phyloP scores from a whole-genome alignment of 805 yeast species.

The Metschnikowia dekortorum region DNA sequence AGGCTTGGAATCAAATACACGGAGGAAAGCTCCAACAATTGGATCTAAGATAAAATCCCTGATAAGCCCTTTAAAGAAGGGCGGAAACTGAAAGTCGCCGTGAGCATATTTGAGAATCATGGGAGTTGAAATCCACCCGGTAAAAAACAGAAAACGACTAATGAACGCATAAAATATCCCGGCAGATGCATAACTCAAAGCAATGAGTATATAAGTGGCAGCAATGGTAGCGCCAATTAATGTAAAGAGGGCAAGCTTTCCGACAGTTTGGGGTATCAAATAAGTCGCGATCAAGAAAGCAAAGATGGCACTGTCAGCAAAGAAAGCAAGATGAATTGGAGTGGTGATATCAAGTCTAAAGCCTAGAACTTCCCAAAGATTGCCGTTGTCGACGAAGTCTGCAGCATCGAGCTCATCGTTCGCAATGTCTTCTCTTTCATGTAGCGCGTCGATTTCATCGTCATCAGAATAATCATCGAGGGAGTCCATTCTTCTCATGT shows the following conservation, averaged over 20 bases:
- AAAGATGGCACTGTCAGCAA: constrained; percentile 30
- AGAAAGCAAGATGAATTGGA: constrained; percentile 30
- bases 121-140: not conserved
- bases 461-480: constrained; percentile 6
- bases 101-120: not conserved
- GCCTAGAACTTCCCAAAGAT: constrained; percentile 35
- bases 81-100: not conserved
- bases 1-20: not conserved
- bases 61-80: not conserved
- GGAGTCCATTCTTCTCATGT: not conserved
- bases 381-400: constrained; percentile 17
- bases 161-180: not conserved
- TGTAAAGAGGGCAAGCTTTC: constrained; percentile 20
- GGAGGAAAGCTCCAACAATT: constrained; percentile 1
- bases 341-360: constrained; percentile 30
- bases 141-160: not conserved
- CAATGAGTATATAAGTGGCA: constrained; percentile 1
- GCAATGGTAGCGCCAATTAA: not conserved
- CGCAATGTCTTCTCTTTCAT: constrained; percentile 9
- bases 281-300: constrained; percentile 41
- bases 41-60: constrained; percentile 6
- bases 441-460: constrained; percentile 16
- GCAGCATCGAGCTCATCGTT: constrained; percentile 16
- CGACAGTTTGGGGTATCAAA: constrained; percentile 46
- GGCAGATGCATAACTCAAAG: too few species aligned